A percentile compares a stretch with the other conserved stretches of the same genome.
These are phyloP conservation scores for Picea engelmannii DNA, from an alignment of 83 land plant species.

Conservation along the genomic window DNA sequence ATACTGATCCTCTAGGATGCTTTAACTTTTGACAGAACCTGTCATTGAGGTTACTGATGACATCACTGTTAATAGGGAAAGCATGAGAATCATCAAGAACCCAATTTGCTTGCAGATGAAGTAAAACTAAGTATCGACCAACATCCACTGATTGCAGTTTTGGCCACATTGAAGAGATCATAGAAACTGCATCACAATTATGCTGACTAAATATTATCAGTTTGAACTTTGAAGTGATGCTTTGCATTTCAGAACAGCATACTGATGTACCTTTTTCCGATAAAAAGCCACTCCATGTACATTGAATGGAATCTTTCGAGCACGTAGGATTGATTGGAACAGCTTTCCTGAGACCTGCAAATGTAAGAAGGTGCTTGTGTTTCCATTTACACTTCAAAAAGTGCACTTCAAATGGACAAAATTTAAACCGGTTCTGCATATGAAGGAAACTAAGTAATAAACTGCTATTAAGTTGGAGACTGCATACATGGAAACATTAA, in stretches of 20 bases:
- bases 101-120: background rate
- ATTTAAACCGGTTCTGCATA: background rate
- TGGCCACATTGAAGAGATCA: background rate
- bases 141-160: background rate
- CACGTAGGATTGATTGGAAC: constrained; percentile 79
- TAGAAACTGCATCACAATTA: background rate
- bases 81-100: background rate
- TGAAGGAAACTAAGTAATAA: background rate
- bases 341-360: constrained; percentile 84
- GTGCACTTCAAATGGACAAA: background rate
- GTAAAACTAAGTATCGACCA: background rate
- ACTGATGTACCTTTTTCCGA: constrained; percentile 75
- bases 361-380: background rate
- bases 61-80: too few species aligned
- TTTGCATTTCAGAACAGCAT: background rate
- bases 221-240: background rate
- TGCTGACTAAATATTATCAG: background rate
- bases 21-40: too few species aligned
- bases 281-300: constrained; percentile 97
- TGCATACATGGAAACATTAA: constrained; percentile 1
- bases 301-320: constrained; percentile 95
- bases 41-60: too few species aligned
- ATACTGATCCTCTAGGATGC: too few species aligned
- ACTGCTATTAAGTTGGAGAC: background rate
- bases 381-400: background rate